Conservation (phyloP, 225 moss, liverwort and hornwort species). For the Sphagnum contortum region DNA sequence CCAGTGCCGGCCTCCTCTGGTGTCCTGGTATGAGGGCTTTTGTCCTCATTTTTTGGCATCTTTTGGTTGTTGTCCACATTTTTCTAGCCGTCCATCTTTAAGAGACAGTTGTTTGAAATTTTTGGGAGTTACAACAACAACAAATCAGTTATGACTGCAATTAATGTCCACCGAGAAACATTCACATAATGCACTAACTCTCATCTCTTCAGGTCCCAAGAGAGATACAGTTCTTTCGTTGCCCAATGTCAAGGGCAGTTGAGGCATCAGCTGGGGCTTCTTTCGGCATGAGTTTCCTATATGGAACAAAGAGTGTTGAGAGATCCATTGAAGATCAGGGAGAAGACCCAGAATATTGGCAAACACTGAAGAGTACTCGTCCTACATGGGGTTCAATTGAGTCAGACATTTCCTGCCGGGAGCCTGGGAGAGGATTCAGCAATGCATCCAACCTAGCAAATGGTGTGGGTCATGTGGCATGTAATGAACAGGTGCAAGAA, state of each 20-base stretch:
- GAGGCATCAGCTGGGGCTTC: conserved; percentile 20
- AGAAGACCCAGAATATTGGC: conserved; percentile 1
- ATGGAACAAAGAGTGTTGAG: conserved; percentile 11
- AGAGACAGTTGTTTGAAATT: neutral
- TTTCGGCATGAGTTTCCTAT: conserved; percentile 9
- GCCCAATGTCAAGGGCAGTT: conserved; percentile 27
- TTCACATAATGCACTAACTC: no score
- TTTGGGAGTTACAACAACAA: neutral
- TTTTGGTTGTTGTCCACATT: neutral
- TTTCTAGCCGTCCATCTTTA: neutral
- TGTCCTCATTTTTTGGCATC: no score
- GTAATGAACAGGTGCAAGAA: no score
- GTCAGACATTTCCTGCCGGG: conserved; percentile 22
- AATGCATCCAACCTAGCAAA: neutral
- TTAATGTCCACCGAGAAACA: no score
- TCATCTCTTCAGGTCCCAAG: conserved; percentile 15
- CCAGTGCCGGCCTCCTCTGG: conserved; percentile 5
- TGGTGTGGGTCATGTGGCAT: no score
- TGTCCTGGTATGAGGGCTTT: conserved; percentile 14
- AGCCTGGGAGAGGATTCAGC: conserved; percentile 13
- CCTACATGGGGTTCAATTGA: conserved; percentile 19
- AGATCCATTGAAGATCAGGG: conserved; percentile 6
- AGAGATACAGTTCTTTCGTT: conserved; percentile 37
- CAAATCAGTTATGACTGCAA: neutral
- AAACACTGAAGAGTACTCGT: conserved; percentile 5